Evolutionary conservation across 257 asterid genomes (phyloP).

Genomic region (Solanum etuberosum): DNA sequence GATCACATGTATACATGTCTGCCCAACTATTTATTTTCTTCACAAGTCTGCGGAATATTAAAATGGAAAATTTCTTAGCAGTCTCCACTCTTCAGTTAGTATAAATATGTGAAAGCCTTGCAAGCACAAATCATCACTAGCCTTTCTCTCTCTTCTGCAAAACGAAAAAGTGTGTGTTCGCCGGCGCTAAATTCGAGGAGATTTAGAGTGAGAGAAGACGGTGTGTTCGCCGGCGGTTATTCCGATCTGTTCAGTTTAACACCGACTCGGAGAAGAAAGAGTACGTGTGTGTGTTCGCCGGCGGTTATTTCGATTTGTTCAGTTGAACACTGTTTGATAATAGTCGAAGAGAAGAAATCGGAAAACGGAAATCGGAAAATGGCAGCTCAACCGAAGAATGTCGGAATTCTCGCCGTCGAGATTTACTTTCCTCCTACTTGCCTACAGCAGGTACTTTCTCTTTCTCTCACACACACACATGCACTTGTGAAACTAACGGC

Average conservation of each 20-base stretch:
- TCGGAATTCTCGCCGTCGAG: constrained; percentile 92
- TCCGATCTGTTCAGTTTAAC: background rate
- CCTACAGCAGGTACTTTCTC: constrained; percentile 64
- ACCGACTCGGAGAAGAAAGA: background rate
- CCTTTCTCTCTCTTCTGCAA: background rate
- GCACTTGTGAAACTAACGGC: background rate
- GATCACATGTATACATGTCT: background rate
- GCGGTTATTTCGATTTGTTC: background rate
- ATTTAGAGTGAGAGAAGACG: background rate
- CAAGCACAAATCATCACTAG: background rate
- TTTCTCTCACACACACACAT: background rate
- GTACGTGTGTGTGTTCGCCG: background rate
- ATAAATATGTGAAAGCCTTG: background rate
- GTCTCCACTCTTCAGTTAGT: background rate
- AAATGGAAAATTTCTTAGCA: background rate
- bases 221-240: background rate
- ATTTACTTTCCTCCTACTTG: constrained; percentile 95
- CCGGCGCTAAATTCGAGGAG: background rate
- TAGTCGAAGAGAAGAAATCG: background rate
- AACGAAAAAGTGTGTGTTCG: background rate
- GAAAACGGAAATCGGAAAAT: constrained; percentile 7
- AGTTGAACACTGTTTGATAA: background rate
- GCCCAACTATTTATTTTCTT: background rate
- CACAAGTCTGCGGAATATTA: background rate
- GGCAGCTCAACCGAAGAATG: constrained; percentile 51